phyloP scores from a whole-genome alignment of 352 stramenopile species.

The Globisporangium paroecandrum region DNA sequence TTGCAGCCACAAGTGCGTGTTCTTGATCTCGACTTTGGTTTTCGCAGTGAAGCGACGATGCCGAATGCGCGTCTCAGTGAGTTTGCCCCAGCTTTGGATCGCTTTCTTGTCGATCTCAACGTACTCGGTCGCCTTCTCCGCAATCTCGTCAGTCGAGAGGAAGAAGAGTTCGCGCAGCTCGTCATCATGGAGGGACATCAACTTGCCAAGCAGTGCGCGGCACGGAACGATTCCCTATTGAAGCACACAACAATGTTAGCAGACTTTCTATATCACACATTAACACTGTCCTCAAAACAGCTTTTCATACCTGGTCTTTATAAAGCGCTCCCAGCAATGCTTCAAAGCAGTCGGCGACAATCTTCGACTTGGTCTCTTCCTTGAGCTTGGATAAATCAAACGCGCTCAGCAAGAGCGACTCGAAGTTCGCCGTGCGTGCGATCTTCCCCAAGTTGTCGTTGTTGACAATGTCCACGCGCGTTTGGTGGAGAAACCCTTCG shows the following conservation, averaged over 20 bases:
- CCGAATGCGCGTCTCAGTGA: conserved; percentile 31
- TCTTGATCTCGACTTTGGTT: conserved; percentile 52
- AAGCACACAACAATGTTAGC: neutral
- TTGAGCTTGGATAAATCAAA: conserved; percentile 60
- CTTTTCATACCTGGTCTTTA: conserved; percentile 53
- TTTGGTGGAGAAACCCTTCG: conserved; percentile 70
- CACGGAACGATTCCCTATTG: conserved; percentile 55
- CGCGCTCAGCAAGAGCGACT: conserved; percentile 65
- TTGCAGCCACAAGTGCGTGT: conserved; percentile 76
- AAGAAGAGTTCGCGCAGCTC: conserved; percentile 58
- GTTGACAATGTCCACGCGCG: conserved; percentile 70
- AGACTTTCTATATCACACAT: neutral
- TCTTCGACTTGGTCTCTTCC: conserved; percentile 60
- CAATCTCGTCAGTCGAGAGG: conserved; percentile 54
- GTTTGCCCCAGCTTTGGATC: conserved; percentile 56
- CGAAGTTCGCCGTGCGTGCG: conserved; percentile 68
- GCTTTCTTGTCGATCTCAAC: conserved; percentile 48
- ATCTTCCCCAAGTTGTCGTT: conserved; percentile 79
- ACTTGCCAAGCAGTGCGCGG: conserved; percentile 51
- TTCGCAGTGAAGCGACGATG: conserved; percentile 54
- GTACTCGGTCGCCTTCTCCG: conserved; percentile 35
- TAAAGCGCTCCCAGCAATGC: conserved; percentile 77
- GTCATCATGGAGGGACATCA: conserved; percentile 54
- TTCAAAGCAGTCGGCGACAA: conserved; percentile 81
- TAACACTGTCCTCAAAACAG: neutral